Evolutionary conservation across 2,329 filamentous ascomycete species (phyloP).

Genomic region (Rasamsonia emersonii): DNA sequence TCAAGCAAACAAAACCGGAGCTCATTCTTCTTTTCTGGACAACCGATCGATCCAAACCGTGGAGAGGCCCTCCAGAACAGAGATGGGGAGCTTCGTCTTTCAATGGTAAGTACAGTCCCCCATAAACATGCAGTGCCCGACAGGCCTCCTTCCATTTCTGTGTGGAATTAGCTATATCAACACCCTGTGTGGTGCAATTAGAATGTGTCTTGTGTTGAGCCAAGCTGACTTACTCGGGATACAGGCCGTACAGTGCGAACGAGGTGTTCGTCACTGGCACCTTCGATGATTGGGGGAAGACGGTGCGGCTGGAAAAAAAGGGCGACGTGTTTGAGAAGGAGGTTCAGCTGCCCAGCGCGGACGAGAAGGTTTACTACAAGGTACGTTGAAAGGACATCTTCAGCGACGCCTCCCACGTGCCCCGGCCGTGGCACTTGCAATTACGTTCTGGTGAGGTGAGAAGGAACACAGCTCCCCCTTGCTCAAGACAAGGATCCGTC

Average conservation of each 20-base stretch:
- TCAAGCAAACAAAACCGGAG: too few relatives aligned
- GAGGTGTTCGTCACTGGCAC: slow-evolving; percentile 93
- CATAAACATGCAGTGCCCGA: not conserved
- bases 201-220: not conserved
- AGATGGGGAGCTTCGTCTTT: slow-evolving; percentile 30
- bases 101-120: slow-evolving; percentile 23
- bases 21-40: too few relatives aligned
- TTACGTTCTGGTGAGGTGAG: too few relatives aligned
- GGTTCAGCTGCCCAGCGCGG: slow-evolving; percentile 58
- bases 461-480: not conserved
- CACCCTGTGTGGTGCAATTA: not conserved
- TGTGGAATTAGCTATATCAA: too few relatives aligned
- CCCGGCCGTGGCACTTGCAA: too few relatives aligned
- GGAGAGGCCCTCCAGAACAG: slow-evolving; percentile 3
- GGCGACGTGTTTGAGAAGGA: slow-evolving; percentile 69
- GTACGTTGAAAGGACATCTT: slow-evolving; percentile 42
- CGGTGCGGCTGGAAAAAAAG: slow-evolving; percentile 69
- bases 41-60: slow-evolving; percentile 15
- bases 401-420: too few relatives aligned
- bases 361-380: slow-evolving; percentile 87
- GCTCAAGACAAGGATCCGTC: too few relatives aligned
- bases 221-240: slow-evolving; percentile 6
- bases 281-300: slow-evolving; percentile 91
- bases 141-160: not conserved
- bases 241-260: slow-evolving; percentile 72